Evolutionary conservation across 495 filamentous ascomycete genomes (phyloP).

Genomic region (Podospora didyma): DNA sequence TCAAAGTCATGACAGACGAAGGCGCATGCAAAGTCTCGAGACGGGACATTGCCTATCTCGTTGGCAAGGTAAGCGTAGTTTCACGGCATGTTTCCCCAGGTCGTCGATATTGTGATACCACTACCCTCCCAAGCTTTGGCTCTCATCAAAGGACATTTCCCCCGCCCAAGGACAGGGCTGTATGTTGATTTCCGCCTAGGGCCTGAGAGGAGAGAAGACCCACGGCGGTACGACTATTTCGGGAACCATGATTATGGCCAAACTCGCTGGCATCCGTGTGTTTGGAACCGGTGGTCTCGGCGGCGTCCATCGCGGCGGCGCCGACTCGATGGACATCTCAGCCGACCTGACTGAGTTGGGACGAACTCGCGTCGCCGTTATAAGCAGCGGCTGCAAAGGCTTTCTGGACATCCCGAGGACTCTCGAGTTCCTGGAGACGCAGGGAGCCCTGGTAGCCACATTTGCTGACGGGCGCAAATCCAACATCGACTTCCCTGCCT

Average conservation of each 20-base stretch:
- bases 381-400: conserved; percentile 89
- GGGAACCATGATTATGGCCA: conserved; percentile 85
- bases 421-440: conserved; percentile 90
- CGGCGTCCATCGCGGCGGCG: conserved; percentile 88
- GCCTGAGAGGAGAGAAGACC: conserved; percentile 57
- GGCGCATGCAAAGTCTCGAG: conserved; percentile 77
- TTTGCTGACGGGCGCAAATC: conserved; percentile 69
- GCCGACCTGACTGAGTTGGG: conserved; percentile 94
- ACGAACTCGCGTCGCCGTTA: conserved; percentile 82
- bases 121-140: not conserved
- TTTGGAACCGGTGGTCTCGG: conserved; percentile 86
- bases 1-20: conserved; percentile 65
- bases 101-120: not conserved
- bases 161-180: not conserved
- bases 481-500: conserved; percentile 76
- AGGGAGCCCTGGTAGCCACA: conserved; percentile 80
- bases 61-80: conserved; percentile 60
- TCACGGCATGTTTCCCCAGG: not conserved
- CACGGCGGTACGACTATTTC: conserved; percentile 92
- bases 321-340: conserved; percentile 85
- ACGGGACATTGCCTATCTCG: conserved; percentile 76
- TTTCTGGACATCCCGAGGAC: conserved; percentile 91
- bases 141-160: not conserved
- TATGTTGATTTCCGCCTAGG: conserved; percentile 35
- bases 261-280: conserved; percentile 82